phyloP scores from a whole-genome alignment of 2,329 filamentous ascomycete genomes.

The Cercospora berteroae region DNA sequence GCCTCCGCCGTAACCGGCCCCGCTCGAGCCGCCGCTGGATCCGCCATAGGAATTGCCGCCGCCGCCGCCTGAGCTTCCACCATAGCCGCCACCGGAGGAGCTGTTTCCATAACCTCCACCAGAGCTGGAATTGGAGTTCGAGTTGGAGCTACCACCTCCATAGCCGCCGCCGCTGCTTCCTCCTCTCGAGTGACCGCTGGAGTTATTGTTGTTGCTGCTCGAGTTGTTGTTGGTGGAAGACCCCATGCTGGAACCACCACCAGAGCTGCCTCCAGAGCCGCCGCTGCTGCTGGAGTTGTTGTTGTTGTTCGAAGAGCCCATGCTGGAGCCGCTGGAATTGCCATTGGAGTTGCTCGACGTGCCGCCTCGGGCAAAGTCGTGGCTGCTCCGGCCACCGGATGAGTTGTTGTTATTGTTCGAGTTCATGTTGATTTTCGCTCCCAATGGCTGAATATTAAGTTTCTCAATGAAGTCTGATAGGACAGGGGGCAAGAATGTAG shows the following conservation, averaged over 20 bases:
- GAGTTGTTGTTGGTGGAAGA: neutral
- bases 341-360: constrained; percentile 10
- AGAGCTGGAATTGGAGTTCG: neutral
- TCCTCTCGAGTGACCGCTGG: constrained; percentile 4
- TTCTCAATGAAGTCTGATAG: neutral
- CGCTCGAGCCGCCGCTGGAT: neutral
- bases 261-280: neutral
- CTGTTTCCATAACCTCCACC: too few relatives aligned
- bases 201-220: neutral
- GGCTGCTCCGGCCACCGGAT: constrained; percentile 12
- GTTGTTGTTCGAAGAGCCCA: constrained; percentile 6
- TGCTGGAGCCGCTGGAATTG: neutral
- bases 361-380: constrained; percentile 13
- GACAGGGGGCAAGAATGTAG: neutral
- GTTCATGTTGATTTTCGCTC: constrained; percentile 6
- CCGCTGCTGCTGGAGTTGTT: constrained; percentile 1
- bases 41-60: constrained; percentile 5
- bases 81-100: constrained; percentile 3
- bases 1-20: constrained; percentile 7
- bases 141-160: constrained; percentile 5
- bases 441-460: neutral
- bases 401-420: constrained; percentile 11
- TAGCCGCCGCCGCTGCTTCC: neutral
- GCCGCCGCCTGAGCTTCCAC: constrained; percentile 8
- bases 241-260: neutral